A percentile compares a stretch with the other conserved stretches of the same genome.
phyloP scores from a whole-genome alignment of 306 rosid genomes.

The Morella rubra region DNA sequence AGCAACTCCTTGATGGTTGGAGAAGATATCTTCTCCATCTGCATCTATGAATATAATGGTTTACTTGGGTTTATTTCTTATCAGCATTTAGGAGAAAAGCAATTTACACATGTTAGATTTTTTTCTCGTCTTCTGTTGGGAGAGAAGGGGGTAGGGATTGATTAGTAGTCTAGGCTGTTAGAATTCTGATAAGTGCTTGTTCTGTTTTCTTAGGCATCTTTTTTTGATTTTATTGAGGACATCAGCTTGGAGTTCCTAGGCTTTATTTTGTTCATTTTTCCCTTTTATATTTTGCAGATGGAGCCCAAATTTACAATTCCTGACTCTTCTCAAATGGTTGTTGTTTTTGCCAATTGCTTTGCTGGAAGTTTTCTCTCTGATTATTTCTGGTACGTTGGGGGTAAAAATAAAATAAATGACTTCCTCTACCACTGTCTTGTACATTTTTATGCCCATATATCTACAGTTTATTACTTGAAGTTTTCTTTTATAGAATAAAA shows the following conservation, averaged over 20 bases:
- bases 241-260: conserved; percentile 13
- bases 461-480: too few species aligned
- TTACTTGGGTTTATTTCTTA: not conserved
- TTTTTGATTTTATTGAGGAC: conserved; percentile 7
- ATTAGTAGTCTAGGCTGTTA: not conserved
- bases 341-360: too few species aligned
- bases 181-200: conserved; percentile 1
- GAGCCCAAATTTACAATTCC: conserved; percentile 32
- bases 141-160: too few species aligned
- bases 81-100: not conserved
- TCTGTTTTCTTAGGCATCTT: not conserved
- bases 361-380: too few species aligned
- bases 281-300: conserved; percentile 42
- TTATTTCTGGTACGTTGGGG: too few species aligned
- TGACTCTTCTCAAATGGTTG: too few species aligned
- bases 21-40: not conserved
- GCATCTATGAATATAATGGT: not conserved
- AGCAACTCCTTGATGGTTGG: not conserved
- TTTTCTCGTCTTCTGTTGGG: not conserved
- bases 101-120: not conserved
- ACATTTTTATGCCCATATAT: too few species aligned
- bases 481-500: too few species aligned
- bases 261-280: conserved; percentile 23
- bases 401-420: too few species aligned
- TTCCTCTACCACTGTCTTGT: too few species aligned